These are phyloP conservation scores for Microcos paniculata DNA, from an alignment of 345 rosid genomes.

Conservation along the genomic window DNA sequence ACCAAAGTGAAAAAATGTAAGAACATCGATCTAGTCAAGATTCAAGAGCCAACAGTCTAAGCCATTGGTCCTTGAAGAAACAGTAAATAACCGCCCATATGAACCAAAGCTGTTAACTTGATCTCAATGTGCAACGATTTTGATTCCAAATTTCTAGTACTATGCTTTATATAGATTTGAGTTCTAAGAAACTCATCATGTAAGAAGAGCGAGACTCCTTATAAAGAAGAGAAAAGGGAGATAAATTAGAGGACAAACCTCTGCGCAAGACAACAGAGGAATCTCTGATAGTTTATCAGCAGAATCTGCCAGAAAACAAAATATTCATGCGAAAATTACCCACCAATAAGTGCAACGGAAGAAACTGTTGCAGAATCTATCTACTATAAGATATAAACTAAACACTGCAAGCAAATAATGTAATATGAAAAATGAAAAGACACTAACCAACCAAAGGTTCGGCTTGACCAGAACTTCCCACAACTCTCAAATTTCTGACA, in stretches of 20 bases:
- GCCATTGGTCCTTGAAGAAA: not conserved
- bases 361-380: not conserved
- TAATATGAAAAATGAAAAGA: not conserved
- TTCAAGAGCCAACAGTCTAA: not conserved
- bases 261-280: slow-evolving; percentile 58
- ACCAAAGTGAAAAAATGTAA: not conserved
- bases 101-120: not conserved
- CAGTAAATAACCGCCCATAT: not conserved
- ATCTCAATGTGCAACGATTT: not conserved
- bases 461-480: slow-evolving; percentile 28
- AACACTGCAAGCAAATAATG: not conserved
- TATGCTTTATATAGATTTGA: not conserved
- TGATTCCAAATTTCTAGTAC: not conserved
- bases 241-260: slow-evolving; percentile 40
- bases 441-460: slow-evolving; percentile 36
- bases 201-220: not conserved
- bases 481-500: slow-evolving; percentile 9
- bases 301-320: slow-evolving; percentile 35
- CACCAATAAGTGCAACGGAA: not conserved
- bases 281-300: slow-evolving; percentile 36
- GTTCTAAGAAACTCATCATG: not conserved
- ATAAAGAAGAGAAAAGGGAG: not conserved
- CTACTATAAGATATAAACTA: not conserved
- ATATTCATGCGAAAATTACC: not conserved
- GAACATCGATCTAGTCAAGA: not conserved